A percentile compares a stretch with the other conserved stretches of the same genome.
phyloP scores from a whole-genome alignment of 1,139 yeast genomes.

The Arxiozyma telluris region DNA sequence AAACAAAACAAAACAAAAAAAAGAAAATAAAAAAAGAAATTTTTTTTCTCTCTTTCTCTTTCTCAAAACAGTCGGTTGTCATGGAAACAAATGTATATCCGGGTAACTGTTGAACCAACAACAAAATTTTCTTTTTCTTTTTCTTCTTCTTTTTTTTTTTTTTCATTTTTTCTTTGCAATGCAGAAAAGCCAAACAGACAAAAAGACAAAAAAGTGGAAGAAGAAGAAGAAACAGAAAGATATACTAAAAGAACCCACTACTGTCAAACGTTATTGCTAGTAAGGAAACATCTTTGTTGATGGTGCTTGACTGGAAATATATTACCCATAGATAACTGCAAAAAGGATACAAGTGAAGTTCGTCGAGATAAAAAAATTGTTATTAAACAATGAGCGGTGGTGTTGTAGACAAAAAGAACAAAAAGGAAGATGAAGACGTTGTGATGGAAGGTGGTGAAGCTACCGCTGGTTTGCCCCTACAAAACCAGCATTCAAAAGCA shows the following conservation, averaged over 20 bases:
- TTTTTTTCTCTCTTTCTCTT: too few relatives aligned
- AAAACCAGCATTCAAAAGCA: background rate
- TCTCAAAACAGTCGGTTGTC: background rate
- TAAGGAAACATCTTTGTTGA: too few relatives aligned
- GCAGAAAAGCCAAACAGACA: too few relatives aligned
- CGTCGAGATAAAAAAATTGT: background rate
- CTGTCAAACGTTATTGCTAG: too few relatives aligned
- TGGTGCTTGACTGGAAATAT: too few relatives aligned
- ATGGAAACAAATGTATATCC: background rate
- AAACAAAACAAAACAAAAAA: background rate
- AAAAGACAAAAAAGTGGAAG: too few relatives aligned
- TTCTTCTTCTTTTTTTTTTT: too few relatives aligned
- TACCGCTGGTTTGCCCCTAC: background rate
- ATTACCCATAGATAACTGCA: background rate
- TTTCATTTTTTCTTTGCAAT: background rate
- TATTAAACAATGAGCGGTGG: slow-evolving; percentile 4
- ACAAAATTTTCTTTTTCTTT: too few relatives aligned
- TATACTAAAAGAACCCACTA: too few relatives aligned
- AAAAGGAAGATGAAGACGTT: slow-evolving; percentile 9
- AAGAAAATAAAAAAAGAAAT: background rate
- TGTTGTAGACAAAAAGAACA: slow-evolving; percentile 3
- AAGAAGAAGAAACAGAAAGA: too few relatives aligned
- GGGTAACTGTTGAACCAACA: background rate
- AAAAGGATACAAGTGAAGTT: background rate
- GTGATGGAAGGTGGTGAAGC: slow-evolving; percentile 9